Evolutionary conservation across 129 eudicot genomes (phyloP).

Genomic region (Pseudognaphalium luteoalbum): DNA sequence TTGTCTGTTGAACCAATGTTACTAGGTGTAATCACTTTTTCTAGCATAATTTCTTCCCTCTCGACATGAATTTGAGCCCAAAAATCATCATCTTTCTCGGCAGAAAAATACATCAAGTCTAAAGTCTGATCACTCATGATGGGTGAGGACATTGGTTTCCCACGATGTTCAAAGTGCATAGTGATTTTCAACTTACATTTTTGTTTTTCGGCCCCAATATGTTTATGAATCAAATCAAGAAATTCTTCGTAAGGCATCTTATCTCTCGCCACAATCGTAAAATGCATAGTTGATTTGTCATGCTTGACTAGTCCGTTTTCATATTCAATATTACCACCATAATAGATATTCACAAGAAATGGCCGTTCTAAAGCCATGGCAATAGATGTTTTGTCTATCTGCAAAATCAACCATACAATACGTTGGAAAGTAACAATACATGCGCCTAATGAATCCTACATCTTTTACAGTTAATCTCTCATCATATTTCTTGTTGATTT

Average conservation of each 20-base stretch:
- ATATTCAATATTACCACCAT: neutral
- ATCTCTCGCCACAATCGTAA: neutral
- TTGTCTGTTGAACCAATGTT: neutral
- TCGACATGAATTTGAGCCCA: conserved; percentile 4
- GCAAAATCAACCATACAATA: conserved; percentile 32
- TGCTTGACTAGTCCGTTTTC: neutral
- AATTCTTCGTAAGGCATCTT: neutral
- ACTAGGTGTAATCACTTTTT: neutral
- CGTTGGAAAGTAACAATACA: too few relatives aligned
- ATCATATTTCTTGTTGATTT: too few relatives aligned
- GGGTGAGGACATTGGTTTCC: neutral
- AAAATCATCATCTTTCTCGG: neutral
- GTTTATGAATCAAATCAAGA: neutral
- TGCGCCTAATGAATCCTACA: too few relatives aligned
- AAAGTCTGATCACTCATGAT: conserved; percentile 27
- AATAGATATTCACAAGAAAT: neutral
- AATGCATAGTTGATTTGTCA: neutral
- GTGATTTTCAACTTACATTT: neutral
- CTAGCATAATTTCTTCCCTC: neutral
- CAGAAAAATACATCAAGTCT: conserved; percentile 30
- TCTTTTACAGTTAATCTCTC: too few relatives aligned
- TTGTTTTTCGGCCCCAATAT: neutral
- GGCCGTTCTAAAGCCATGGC: neutral
- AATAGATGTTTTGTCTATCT: neutral
- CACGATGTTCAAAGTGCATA: neutral